Conservation (phyloP, 1,284 basidiomycete species). For the Leccinum proliferum region DNA sequence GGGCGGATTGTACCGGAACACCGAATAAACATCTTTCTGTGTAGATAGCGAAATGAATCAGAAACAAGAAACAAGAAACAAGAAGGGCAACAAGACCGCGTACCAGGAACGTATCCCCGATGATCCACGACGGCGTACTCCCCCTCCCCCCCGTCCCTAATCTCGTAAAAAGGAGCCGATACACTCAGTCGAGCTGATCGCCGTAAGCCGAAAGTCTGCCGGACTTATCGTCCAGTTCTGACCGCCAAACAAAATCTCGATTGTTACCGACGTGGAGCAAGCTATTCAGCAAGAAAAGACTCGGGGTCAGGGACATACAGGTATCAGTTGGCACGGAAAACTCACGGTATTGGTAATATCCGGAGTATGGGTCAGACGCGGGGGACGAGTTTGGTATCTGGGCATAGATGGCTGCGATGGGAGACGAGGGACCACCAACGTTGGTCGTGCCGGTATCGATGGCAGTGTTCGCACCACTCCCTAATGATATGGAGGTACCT, state of each 20-base stretch:
- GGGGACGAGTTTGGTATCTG: constrained; percentile 31
- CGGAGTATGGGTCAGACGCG: constrained; percentile 20
- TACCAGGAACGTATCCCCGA: constrained; percentile 49
- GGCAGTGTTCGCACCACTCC: constrained; percentile 22
- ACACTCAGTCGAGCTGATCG: constrained; percentile 30
- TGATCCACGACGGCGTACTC: constrained; percentile 36
- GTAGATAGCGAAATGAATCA: not conserved
- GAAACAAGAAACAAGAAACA: too few species aligned
- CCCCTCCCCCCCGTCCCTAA: constrained; percentile 20
- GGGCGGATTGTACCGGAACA: constrained; percentile 44
- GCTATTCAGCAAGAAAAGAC: constrained; percentile 9
- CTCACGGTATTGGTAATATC: constrained; percentile 31
- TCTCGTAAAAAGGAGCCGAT: constrained; percentile 46
- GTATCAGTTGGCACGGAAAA: not conserved
- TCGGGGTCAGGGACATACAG: not conserved
- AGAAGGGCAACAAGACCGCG: constrained; percentile 4
- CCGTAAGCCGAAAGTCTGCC: constrained; percentile 41
- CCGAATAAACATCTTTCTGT: constrained; percentile 54
- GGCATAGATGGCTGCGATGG: constrained; percentile 32
- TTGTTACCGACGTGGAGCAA: constrained; percentile 18
- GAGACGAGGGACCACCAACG: constrained; percentile 31
- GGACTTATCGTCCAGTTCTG: constrained; percentile 39
- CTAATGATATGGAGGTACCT: constrained; percentile 22
- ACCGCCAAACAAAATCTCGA: constrained; percentile 41
- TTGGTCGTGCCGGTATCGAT: constrained; percentile 43